Base-by-base conservation (phyloP, 2,329 filamentous ascomycete genomes). In the Phyllosticta capitalensis region DNA sequence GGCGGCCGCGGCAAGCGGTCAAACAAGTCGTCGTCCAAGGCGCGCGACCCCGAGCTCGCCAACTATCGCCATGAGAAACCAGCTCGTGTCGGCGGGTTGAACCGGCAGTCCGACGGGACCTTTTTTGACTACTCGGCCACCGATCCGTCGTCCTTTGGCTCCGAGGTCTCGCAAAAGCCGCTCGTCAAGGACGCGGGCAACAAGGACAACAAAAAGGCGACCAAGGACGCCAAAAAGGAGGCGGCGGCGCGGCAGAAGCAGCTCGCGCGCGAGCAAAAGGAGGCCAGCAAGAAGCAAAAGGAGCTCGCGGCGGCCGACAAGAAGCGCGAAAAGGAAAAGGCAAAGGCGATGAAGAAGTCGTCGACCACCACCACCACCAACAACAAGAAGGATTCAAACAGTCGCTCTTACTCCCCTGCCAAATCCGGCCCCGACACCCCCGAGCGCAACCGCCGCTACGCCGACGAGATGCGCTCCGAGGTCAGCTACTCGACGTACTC, bases 51-150 rank as follows among this genome's bases (percentile, higher is more conserved):
- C 53, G 87, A 94, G 62, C 83, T 97, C 59, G 84, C 87, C 61
- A 84, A 84, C 33, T 97, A 97, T 78, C 88, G 92, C 22, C 82
- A 90, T 68, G 92, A 97, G 76, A 89, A 87, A 71, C 79, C 90
- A 1, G 92, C 92, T 0, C 83, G 88, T 56, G 91, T 97, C 1
- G 92, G 92, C 38, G 92, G 92, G 20, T 77, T 97, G 72, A 97
- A 97, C 75, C 86, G 87, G 67, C 80, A 88, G 65, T 81, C 86
- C 51, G 92, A 96, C 65, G 88, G 86, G 62, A 88, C 85, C 61
- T 78, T 83, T 64, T 95, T 90, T 81, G 89, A 95, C 69, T 89
- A 89, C 72, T 87, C 86, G 54, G 84, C 86, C 64, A 83, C 84
- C 45, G 81, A 79, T 65, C 79, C 83, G 55, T 81, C 84, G 62